phyloP scores from a whole-genome alignment of 2,329 filamentous ascomycete species.

The Hypoxylon rubiginosum region DNA sequence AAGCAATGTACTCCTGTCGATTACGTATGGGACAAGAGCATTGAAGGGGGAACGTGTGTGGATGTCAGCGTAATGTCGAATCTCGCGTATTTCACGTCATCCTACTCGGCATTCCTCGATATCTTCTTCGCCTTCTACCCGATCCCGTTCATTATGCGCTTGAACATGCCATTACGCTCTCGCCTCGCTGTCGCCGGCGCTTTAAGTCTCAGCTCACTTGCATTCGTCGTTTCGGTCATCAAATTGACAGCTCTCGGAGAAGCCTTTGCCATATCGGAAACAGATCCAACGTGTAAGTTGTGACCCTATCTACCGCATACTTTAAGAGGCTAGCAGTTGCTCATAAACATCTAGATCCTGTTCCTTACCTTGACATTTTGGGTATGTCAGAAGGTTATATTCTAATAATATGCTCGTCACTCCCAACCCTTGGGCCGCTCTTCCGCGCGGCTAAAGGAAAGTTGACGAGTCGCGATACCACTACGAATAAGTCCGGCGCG shows the following conservation, averaged over 20 bases:
- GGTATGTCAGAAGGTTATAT: slow-evolving; percentile 46
- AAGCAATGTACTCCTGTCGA: slow-evolving; percentile 49
- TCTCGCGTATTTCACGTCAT: slow-evolving; percentile 50
- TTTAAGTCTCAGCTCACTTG: slow-evolving; percentile 46
- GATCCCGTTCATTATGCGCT: slow-evolving; percentile 51
- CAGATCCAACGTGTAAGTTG: slow-evolving; percentile 50
- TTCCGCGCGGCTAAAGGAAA: slow-evolving; percentile 36
- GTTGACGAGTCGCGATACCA: slow-evolving; percentile 28
- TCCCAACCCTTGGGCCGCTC: slow-evolving; percentile 42
- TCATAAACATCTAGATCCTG: slow-evolving; percentile 40
- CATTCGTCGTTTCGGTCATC: slow-evolving; percentile 49
- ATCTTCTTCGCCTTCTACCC: slow-evolving; percentile 52
- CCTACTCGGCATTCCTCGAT: slow-evolving; percentile 51
- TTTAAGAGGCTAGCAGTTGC: neutral
- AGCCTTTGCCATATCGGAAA: slow-evolving; percentile 42
- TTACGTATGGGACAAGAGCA: slow-evolving; percentile 48
- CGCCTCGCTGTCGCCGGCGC: slow-evolving; percentile 46
- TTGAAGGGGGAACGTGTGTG: slow-evolving; percentile 46
- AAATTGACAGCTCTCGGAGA: slow-evolving; percentile 48
- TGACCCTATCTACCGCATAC: no score
- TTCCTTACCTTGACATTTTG: slow-evolving; percentile 47
- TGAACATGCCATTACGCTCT: slow-evolving; percentile 49
- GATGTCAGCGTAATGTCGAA: slow-evolving; percentile 41
- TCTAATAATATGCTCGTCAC: slow-evolving; percentile 42
- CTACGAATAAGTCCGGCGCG: slow-evolving; percentile 24